These are phyloP conservation scores for Ophiostoma australiae DNA, from an alignment of 2,329 filamentous ascomycete species.

Conservation along the genomic window DNA sequence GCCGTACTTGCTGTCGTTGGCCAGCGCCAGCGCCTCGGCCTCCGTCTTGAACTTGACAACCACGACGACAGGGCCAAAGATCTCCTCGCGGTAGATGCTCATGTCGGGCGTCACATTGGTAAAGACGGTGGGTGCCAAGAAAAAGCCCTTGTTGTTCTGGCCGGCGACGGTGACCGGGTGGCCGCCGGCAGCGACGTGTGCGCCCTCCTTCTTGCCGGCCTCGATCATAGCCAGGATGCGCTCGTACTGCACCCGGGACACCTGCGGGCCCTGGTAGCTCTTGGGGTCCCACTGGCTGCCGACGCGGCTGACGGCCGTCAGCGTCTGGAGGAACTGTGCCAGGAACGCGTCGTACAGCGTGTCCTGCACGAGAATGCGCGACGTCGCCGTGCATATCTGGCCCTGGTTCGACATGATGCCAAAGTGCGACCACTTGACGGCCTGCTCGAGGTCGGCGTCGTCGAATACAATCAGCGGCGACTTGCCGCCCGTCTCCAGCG, in stretches of 20 bases:
- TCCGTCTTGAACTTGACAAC: slow-evolving; percentile 60
- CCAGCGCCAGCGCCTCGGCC: slow-evolving; percentile 66
- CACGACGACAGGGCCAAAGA: slow-evolving; percentile 70
- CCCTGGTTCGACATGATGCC: slow-evolving; percentile 64
- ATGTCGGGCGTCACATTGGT: slow-evolving; percentile 46
- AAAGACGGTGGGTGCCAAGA: slow-evolving; percentile 27
- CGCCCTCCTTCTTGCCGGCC: slow-evolving; percentile 54
- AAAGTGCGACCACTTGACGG: slow-evolving; percentile 48
- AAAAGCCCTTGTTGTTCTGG: slow-evolving; percentile 21
- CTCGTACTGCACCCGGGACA: slow-evolving; percentile 58
- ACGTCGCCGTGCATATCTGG: slow-evolving; percentile 70
- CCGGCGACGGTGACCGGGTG: not conserved
- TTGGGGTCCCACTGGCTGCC: slow-evolving; percentile 56
- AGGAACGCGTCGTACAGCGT: slow-evolving; percentile 58
- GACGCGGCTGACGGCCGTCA: slow-evolving; percentile 39
- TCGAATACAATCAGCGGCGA: slow-evolving; percentile 54
- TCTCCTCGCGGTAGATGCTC: slow-evolving; percentile 70
- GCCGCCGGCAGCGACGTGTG: slow-evolving; percentile 53
- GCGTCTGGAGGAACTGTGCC: slow-evolving; percentile 45
- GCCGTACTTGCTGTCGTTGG: slow-evolving; percentile 79
- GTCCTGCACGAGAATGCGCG: slow-evolving; percentile 62
- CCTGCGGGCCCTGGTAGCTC: slow-evolving; percentile 54
- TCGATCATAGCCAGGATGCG: slow-evolving; percentile 56
- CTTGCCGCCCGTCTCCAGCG: slow-evolving; percentile 57
- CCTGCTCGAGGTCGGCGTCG: slow-evolving; percentile 57